Percentiles rank a stretch among this genome's conserved stretches.
Conservation (phyloP, 768 basidiomycete species). For the Dioszegia crocea region DNA sequence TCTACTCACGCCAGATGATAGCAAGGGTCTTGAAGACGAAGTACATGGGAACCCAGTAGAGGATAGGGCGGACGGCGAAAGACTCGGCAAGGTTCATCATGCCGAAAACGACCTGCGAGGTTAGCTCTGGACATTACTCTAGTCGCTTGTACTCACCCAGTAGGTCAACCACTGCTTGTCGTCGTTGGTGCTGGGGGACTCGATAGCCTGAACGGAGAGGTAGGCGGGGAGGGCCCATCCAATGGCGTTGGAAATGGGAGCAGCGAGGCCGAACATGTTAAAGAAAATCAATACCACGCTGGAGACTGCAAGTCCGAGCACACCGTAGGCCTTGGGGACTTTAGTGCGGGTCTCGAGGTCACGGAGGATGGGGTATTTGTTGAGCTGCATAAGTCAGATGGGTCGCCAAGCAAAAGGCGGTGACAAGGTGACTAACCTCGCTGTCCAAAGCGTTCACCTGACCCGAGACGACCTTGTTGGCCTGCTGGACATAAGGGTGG, state of each 20-base stretch:
- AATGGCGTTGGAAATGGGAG: conserved; percentile 87
- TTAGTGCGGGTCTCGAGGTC: conserved; percentile 83
- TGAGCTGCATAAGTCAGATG: conserved; percentile 48
- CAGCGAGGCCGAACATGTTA: conserved; percentile 66
- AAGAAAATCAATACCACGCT: conserved; percentile 51
- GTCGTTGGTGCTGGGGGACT: conserved; percentile 69
- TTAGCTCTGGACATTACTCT: background rate
- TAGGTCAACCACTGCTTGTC: conserved; percentile 97
- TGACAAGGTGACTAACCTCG: conserved; percentile 61
- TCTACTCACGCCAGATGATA: conserved; percentile 83
- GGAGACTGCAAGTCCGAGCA: conserved; percentile 67
- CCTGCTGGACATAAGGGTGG: conserved; percentile 81
- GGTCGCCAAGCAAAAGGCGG: background rate
- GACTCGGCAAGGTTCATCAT: conserved; percentile 86
- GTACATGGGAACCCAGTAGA: conserved; percentile 90
- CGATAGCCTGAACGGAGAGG: conserved; percentile 90
- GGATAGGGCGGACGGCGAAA: conserved; percentile 72
- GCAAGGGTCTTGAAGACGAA: conserved; percentile 86
- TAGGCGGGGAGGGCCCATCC: conserved; percentile 94
- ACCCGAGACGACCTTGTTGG: conserved; percentile 72
- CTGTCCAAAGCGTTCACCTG: conserved; percentile 91
- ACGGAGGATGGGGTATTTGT: conserved; percentile 79
- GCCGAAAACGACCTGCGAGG: conserved; percentile 66
- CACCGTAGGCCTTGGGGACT: conserved; percentile 86
- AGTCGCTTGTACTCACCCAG: conserved; percentile 56